Percentiles rank a stretch among this genome's conserved stretches.
phyloP scores from a whole-genome alignment of 2,329 filamentous ascomycete species.

The Hypoxylon sp. region DNA sequence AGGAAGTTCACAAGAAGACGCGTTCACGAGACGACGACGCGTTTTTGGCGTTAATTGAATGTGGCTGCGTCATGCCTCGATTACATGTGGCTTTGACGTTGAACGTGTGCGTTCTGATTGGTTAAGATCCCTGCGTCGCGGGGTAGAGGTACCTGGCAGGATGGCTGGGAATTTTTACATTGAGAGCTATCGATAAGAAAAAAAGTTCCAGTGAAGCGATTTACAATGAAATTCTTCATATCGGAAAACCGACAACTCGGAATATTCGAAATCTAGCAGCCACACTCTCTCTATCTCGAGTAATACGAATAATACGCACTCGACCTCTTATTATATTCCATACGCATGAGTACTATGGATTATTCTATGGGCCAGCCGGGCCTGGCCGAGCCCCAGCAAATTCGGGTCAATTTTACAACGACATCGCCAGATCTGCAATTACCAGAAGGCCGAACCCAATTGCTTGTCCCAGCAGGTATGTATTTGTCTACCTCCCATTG shows the following conservation, averaged over 20 bases:
- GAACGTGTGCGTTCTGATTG: slow-evolving; percentile 39
- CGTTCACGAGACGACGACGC: slow-evolving; percentile 49
- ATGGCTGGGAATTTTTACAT: slow-evolving; percentile 11
- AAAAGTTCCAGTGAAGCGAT: slow-evolving; percentile 35
- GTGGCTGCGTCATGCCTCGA: slow-evolving; percentile 39
- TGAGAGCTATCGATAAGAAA: slow-evolving; percentile 37
- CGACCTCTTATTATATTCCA: not conserved
- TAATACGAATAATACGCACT: not conserved
- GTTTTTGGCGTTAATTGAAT: slow-evolving; percentile 57
- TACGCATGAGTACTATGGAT: slow-evolving; percentile 44
- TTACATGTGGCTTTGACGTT: slow-evolving; percentile 19
- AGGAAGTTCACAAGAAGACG: slow-evolving; percentile 31
- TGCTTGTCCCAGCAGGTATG: slow-evolving; percentile 73
- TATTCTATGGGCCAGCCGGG: slow-evolving; percentile 47
- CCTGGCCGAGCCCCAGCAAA: slow-evolving; percentile 60
- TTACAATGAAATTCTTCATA: slow-evolving; percentile 7
- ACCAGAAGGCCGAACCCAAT: slow-evolving; percentile 72
- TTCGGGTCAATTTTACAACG: slow-evolving; percentile 78
- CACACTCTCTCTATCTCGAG: not conserved
- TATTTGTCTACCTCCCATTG: not conserved
- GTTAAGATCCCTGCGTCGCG: slow-evolving; percentile 46
- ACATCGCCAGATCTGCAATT: slow-evolving; percentile 73
- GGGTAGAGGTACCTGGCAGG: slow-evolving; percentile 46
- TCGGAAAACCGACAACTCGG: not conserved
- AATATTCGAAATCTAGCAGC: not conserved